These are phyloP conservation scores for Fusarium penzigii DNA, from an alignment of 2,329 filamentous ascomycete genomes.

Conservation along the genomic window DNA sequence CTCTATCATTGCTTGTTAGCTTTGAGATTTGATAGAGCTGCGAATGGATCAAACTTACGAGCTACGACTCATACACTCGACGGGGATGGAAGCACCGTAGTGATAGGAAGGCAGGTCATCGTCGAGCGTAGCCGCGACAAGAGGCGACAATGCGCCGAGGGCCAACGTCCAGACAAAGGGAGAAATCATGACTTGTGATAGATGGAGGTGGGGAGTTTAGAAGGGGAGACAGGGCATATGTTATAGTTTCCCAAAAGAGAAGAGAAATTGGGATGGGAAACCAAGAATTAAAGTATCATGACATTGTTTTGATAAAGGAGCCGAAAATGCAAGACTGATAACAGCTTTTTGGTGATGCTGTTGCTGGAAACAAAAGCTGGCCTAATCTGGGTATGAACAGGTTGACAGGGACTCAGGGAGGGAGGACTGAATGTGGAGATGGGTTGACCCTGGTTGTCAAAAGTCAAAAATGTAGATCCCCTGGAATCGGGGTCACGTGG, in stretches of 20 bases:
- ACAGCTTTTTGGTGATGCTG: too few species aligned
- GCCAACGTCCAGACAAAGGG: conserved; percentile 14
- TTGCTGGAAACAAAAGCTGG: too few species aligned
- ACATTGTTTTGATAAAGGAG: too few species aligned
- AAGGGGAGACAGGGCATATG: conserved; percentile 1
- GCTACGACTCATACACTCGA: conserved; percentile 74
- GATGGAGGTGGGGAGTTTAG: neutral
- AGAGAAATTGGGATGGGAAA: too few species aligned
- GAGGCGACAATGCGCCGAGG: conserved; percentile 28
- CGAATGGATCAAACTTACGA: conserved; percentile 52
- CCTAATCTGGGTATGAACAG: too few species aligned
- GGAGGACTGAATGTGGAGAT: too few species aligned
- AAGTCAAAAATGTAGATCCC: too few species aligned
- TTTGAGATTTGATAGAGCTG: neutral
- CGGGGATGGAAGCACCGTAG: conserved; percentile 66
- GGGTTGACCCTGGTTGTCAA: too few species aligned
- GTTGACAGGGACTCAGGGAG: too few species aligned
- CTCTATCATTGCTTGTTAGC: conserved; percentile 48
- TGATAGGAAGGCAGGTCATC: conserved; percentile 60
- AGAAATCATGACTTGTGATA: conserved; percentile 18
- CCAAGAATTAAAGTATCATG: too few species aligned
- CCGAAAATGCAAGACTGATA: too few species aligned
- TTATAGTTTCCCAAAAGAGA: neutral
- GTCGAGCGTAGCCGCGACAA: conserved; percentile 36
- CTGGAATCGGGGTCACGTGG: too few species aligned